These are phyloP conservation scores for Coccomyxa subellipsoidea DNA, from an alignment of 163 green algal genomes.

Conservation along the genomic window DNA sequence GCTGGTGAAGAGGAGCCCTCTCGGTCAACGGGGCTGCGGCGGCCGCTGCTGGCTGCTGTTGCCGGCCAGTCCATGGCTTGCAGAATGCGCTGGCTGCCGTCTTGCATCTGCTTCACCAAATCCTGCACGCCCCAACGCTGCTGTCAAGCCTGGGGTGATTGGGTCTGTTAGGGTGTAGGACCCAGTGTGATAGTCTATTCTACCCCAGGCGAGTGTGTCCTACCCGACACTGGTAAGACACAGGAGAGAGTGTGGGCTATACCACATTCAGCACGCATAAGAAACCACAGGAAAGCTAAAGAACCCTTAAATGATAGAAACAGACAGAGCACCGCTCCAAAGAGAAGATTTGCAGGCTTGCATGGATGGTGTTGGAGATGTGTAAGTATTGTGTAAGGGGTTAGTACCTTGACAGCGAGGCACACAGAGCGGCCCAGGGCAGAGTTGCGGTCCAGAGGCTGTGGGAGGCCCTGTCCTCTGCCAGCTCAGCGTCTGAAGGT, in stretches of 20 bases:
- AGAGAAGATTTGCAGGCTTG: too few species aligned
- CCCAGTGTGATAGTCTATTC: too few species aligned
- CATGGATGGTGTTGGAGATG: too few species aligned
- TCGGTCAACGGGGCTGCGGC: not conserved
- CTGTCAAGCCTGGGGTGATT: not conserved
- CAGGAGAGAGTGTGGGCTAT: too few species aligned
- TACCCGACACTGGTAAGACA: too few species aligned
- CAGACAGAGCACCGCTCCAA: too few species aligned
- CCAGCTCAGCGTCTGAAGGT: conserved; percentile 4
- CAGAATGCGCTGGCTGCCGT: conserved; percentile 20
- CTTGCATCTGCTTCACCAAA: not conserved
- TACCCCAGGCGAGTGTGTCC: too few species aligned
- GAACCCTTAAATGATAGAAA: too few species aligned
- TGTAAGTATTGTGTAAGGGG: too few species aligned
- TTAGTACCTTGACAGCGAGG: conserved; percentile 23
- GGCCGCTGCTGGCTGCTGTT: not conserved
- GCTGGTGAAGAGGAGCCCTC: not conserved
- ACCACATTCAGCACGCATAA: too few species aligned
- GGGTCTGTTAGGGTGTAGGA: too few species aligned
- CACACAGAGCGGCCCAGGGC: conserved; percentile 10
- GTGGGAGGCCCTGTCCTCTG: not conserved
- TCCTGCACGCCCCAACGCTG: conserved; percentile 18
- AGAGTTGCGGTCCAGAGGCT: conserved; percentile 1
- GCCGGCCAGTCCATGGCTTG: conserved; percentile 37
- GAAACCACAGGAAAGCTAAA: too few species aligned